Percentiles rank a stretch among this genome's conserved stretches.
These are phyloP conservation scores for Aschersonia sp. DNA, from an alignment of 2,329 filamentous ascomycete genomes.

Conservation along the genomic window DNA sequence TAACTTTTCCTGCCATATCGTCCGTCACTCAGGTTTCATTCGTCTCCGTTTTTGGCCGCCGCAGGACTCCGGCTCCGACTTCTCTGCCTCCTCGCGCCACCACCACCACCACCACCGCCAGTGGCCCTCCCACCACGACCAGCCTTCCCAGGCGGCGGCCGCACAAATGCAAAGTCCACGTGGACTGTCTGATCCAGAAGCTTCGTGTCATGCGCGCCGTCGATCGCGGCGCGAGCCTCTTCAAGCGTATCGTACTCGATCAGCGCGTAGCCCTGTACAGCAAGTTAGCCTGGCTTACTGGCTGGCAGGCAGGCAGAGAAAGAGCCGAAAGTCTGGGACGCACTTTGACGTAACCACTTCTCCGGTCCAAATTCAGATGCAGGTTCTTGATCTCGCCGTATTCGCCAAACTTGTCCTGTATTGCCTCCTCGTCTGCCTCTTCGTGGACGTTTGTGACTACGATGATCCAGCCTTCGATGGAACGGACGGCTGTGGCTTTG, in stretches of 20 bases:
- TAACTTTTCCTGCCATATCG: neutral
- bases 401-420: conserved; percentile 71
- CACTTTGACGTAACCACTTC: conserved; percentile 80
- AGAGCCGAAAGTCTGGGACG: neutral
- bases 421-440: conserved; percentile 69
- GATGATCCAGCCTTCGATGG: conserved; percentile 82
- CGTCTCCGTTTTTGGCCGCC: conserved; percentile 19
- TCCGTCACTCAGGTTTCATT: conserved; percentile 5
- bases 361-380: conserved; percentile 67
- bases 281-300: neutral
- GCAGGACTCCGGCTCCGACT: conserved; percentile 35
- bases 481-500: conserved; percentile 68
- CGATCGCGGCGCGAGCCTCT: conserved; percentile 70
- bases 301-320: no score
- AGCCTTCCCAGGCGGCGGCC: conserved; percentile 49
- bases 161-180: conserved; percentile 76
- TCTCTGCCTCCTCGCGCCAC: conserved; percentile 21
- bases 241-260: conserved; percentile 72
- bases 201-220: conserved; percentile 63
- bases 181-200: conserved; percentile 67
- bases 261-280: conserved; percentile 58
- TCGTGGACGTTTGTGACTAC: conserved; percentile 80
- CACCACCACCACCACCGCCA: conserved; percentile 20
- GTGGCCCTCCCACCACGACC: conserved; percentile 19
- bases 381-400: conserved; percentile 80